Evolutionary conservation across 331 rosid genomes (phyloP), one percentile per base, ranked within the genome.

Genomic region (Dryas integrifolia): DNA sequence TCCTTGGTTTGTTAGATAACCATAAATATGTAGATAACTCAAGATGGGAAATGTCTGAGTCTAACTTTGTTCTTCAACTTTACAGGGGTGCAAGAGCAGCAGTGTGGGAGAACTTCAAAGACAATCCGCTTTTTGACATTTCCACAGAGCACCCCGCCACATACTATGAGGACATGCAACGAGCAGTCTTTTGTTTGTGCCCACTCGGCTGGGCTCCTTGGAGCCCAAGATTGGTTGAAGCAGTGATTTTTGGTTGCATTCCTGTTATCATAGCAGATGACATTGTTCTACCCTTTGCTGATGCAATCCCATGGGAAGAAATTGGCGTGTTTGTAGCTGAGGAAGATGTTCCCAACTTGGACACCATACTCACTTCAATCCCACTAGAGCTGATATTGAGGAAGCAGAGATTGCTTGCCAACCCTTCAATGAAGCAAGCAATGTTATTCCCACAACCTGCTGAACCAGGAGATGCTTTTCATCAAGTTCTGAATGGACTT

Each of bases 131-230:
- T 18, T 93, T 93, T 81, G 98, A 93, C 83, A 83, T 93, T 51
- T 93, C 98, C 59, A 93, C 98, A 0, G 97, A 93, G 80, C 98
- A 93, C 72, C 98, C 98, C 55, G 76, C 91, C 46, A 93, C 98
- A 4, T 93, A 93, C 84, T 93, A 93, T 10, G 98, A 93, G 85
- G 98, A 90, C 90, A 90, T 93, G 98, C 97, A 93, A 82, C 87
- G 98, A 62, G 98, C 96, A 5, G 92, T 93, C 35, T 93, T 93
- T 75, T 93, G 98, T 83, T 79, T 93, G 52, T 93, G 98, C 77
- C 98, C 98, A 12, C 98, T 93, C 58, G 98, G 98, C 21, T 93
- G 98, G 98, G 98, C 98, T 40, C 98, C 98, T 9, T 93, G 98
- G 98, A 93, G 98, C 77, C 98, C 98, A 1, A 89, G 98, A 67